Evolutionary conservation across 2,329 filamentous ascomycete species (phyloP).

Genomic region (Alternaria hordeiaustralica): DNA sequence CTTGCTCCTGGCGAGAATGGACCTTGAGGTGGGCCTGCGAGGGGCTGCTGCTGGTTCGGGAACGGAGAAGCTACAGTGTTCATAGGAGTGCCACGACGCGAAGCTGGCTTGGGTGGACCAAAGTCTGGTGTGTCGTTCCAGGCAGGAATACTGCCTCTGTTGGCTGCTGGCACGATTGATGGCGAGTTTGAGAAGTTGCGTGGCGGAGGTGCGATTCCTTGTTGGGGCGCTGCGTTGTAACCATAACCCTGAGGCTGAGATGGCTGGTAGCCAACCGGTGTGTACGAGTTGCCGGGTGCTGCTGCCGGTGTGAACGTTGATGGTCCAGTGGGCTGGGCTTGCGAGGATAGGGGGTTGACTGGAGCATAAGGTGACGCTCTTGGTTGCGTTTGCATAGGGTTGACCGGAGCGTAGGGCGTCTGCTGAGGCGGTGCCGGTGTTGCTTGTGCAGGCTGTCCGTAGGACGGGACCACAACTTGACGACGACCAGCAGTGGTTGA

Average conservation of each 20-base stretch:
- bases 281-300: constrained; percentile 49
- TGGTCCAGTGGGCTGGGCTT: constrained; percentile 32
- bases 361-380: constrained; percentile 33
- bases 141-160: constrained; percentile 73
- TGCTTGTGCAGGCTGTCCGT: constrained; percentile 28
- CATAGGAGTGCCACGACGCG: constrained; percentile 76
- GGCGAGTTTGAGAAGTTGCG: constrained; percentile 72
- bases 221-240: constrained; percentile 54
- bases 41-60: constrained; percentile 65
- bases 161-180: constrained; percentile 67
- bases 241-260: constrained; percentile 54
- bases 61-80: constrained; percentile 78
- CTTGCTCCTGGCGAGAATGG: constrained; percentile 64
- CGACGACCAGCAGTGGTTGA: constrained; percentile 42
- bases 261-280: constrained; percentile 62
- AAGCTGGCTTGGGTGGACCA: constrained; percentile 67
- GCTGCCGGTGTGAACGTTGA: constrained; percentile 19
- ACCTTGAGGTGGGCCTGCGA: constrained; percentile 62
- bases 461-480: constrained; percentile 46
- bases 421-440: constrained; percentile 24
- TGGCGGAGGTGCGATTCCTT: constrained; percentile 64
- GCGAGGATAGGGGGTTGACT: constrained; percentile 38
- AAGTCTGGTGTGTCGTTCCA: constrained; percentile 98
- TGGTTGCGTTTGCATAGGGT: constrained; percentile 35
- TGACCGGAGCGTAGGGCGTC: constrained; percentile 33